A percentile compares a stretch with the other conserved stretches of the same genome.
Conservation (phyloP, 2,329 filamentous ascomycete genomes). For the Hymenoscyphus fraxineus region DNA sequence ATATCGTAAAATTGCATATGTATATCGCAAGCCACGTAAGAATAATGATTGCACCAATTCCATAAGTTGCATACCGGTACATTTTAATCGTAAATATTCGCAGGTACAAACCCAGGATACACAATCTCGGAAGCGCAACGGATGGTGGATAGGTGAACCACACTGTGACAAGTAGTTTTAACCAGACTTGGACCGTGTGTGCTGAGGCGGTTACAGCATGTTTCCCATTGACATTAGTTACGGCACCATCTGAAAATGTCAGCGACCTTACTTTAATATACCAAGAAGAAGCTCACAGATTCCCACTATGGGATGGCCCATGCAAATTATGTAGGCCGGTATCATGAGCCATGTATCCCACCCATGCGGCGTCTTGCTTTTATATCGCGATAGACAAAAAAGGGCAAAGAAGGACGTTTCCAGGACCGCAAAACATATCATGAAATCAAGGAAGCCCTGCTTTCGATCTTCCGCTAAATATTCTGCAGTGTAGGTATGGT, state of each 20-base stretch:
- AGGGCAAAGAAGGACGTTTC: neutral
- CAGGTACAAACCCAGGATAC: conserved; percentile 18
- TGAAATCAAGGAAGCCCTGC: neutral
- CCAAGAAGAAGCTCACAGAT: neutral
- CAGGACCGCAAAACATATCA: neutral
- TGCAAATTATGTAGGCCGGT: neutral
- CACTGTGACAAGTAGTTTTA: neutral
- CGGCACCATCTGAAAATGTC: neutral
- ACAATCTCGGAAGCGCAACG: conserved; percentile 20
- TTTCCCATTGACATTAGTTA: neutral
- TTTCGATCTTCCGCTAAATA: neutral
- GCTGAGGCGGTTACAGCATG: neutral
- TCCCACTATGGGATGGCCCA: neutral
- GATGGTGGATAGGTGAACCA: conserved; percentile 4
- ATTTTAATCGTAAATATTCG: conserved; percentile 16
- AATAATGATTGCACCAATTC: conserved; percentile 10
- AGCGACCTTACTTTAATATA: neutral
- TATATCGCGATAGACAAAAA: neutral
- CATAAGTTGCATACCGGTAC: conserved; percentile 16
- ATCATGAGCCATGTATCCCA: conserved; percentile 5
- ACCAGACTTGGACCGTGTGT: neutral
- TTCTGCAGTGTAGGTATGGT: neutral
- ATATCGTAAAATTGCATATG: conserved; percentile 18
- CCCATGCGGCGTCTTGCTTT: neutral
- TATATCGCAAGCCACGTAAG: conserved; percentile 7